Conservation (phyloP, 108 stramenopile genomes). For the Skeletonema tropicum region DNA sequence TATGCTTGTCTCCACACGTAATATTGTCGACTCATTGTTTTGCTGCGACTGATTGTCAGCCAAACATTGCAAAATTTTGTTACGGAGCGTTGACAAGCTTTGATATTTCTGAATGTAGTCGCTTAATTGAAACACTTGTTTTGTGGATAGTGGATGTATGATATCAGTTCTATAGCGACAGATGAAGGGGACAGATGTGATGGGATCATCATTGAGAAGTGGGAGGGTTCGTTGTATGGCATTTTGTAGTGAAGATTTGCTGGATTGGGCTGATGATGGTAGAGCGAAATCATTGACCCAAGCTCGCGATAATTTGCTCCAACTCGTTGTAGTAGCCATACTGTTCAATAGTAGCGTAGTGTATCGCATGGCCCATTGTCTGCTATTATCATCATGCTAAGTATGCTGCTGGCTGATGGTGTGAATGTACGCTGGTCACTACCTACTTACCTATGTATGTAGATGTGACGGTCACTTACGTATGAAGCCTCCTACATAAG, state of each 20-base stretch:
- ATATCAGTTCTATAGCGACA: constrained; percentile 69
- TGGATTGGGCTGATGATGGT: neutral
- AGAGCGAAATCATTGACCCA: constrained; percentile 25
- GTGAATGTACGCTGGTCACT: too few relatives aligned
- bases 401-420: too few relatives aligned
- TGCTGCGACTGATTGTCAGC: neutral
- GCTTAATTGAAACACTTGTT: constrained; percentile 55
- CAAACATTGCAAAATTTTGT: constrained; percentile 45
- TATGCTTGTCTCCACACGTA: constrained; percentile 45
- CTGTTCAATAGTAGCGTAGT: constrained; percentile 18
- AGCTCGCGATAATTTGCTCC: constrained; percentile 21
- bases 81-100: constrained; percentile 38
- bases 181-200: constrained; percentile 62
- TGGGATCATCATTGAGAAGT: constrained; percentile 46
- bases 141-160: constrained; percentile 58
- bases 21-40: neutral
- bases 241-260: constrained; percentile 6
- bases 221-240: constrained; percentile 53
- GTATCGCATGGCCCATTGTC: neutral
- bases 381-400: too few relatives aligned
- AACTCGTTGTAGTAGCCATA: constrained; percentile 16
- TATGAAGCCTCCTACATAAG: too few relatives aligned
- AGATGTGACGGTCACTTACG: too few relatives aligned
- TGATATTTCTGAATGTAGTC: constrained; percentile 43
- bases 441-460: too few relatives aligned